phyloP scores from a whole-genome alignment of 2,329 filamentous ascomycete genomes.

The Penicillium sp. region DNA sequence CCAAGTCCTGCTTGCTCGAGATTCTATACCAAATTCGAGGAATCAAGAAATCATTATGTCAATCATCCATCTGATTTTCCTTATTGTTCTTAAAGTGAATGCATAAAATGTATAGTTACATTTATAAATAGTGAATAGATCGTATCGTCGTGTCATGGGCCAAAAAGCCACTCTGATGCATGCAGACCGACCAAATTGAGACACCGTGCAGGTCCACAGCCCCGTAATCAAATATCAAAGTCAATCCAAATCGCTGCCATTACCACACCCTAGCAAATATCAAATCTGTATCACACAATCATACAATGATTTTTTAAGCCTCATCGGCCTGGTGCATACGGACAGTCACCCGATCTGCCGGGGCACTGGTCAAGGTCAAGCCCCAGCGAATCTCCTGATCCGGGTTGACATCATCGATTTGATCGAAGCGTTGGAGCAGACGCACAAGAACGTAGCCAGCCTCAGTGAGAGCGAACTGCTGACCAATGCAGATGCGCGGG shows the following conservation, averaged over 20 bases:
- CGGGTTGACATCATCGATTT: slow-evolving; percentile 48
- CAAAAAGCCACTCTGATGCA: background rate
- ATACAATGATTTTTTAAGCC: slow-evolving; percentile 2
- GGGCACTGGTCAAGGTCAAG: slow-evolving; percentile 27
- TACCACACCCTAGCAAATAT: background rate
- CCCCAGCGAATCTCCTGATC: slow-evolving; percentile 20
- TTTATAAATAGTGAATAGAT: background rate
- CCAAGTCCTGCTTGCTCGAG: too few species aligned
- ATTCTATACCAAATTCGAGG: too few species aligned
- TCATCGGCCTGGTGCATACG: slow-evolving; percentile 29
- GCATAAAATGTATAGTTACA: background rate
- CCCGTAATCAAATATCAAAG: background rate
- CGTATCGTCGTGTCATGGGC: slow-evolving; percentile 1
- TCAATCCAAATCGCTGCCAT: background rate
- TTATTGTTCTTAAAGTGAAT: background rate
- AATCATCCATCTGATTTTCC: too few species aligned
- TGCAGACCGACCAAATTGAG: background rate
- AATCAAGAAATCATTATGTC: too few species aligned
- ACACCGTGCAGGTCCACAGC: background rate
- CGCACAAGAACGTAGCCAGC: slow-evolving; percentile 65
- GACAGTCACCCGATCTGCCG: slow-evolving; percentile 31
- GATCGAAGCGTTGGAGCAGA: slow-evolving; percentile 69
- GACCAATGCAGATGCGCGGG: slow-evolving; percentile 71
- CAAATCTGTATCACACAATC: background rate
- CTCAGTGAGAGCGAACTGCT: slow-evolving; percentile 79